Evolutionary conservation across 164 flowering plant species (phyloP), one percentile per base, ranked within the genome.

Genomic region (Platanus orientalis): DNA sequence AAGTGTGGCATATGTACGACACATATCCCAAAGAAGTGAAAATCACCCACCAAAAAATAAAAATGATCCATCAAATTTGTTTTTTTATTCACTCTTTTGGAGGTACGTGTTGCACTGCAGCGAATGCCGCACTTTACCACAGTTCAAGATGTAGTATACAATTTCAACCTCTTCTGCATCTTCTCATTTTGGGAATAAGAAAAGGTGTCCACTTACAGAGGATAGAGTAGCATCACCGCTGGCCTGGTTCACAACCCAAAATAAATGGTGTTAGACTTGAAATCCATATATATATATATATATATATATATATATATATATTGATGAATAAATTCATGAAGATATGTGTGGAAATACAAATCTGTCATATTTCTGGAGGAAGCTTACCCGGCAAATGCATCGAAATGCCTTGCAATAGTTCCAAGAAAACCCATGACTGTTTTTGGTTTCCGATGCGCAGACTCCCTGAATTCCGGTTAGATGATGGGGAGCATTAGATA

Each of bases 201-300:
- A n/a, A n/a, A n/a, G n/a, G 21, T 10, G 1, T 24, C 16, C 26
- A 79, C 96, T 88, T 83, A 89, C 98, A 92, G 42, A 40, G 98
- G 98, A 78, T 74, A 92, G 5, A 92, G 75, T 53, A 92, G 90
- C 93, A 84, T 90, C 36, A 83, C 80, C 44, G 82, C 88, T 6
- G 96, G 98, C 75, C 98, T 92, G 89, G 9, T 44, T 40, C 61
- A 66, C 19, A 62, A 47, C 19, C 42, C 24, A 62, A 63, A 23
- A 21, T 2, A 10, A 39, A 44, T 30, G 1, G 30, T 19, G 49
- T 63, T 16, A 45, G 44, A 32, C 12, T 64, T 30, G 32, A 54
- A 59, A 28, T 17, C 9, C 34, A 48, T 17, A 6, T 58, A 44
- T 1, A 17, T 6, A n/a, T n/a, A n/a, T n/a, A n/a, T n/a, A n/a